phyloP scores from a whole-genome alignment of 2,329 filamentous ascomycete species.

The Cytospora mali region DNA sequence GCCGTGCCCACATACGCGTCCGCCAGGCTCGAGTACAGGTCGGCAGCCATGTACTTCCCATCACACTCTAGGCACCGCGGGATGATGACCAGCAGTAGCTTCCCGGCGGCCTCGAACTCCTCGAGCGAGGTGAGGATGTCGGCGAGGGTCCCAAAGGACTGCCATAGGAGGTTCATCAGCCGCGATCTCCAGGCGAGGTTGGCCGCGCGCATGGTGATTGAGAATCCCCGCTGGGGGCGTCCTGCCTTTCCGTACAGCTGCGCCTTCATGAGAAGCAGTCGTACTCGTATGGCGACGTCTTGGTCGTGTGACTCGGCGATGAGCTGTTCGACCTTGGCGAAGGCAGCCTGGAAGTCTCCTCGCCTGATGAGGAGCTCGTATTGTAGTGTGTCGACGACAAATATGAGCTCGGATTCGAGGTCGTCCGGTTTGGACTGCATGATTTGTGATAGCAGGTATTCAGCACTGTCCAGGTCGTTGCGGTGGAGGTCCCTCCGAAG shows the following conservation, averaged over 20 bases:
- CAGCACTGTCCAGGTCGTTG: slow-evolving; percentile 54
- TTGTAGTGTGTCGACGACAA: slow-evolving; percentile 54
- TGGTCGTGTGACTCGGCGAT: slow-evolving; percentile 47
- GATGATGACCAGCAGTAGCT: slow-evolving; percentile 68
- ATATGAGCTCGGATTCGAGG: slow-evolving; percentile 55
- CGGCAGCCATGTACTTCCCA: slow-evolving; percentile 62
- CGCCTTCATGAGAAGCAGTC: slow-evolving; percentile 73
- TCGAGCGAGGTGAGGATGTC: slow-evolving; percentile 69
- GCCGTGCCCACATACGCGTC: slow-evolving; percentile 81
- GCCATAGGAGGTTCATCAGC: slow-evolving; percentile 72
- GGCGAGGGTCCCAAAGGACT: slow-evolving; percentile 67
- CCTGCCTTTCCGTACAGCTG: slow-evolving; percentile 69
- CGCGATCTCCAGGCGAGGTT: slow-evolving; percentile 71
- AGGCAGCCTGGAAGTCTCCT: slow-evolving; percentile 51
- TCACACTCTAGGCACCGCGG: slow-evolving; percentile 77
- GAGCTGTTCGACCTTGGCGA: slow-evolving; percentile 50
- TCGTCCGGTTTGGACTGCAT: slow-evolving; percentile 55
- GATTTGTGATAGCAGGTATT: slow-evolving; percentile 54
- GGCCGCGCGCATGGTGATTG: slow-evolving; percentile 73
- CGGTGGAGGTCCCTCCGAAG: slow-evolving; percentile 64
- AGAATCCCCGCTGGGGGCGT: slow-evolving; percentile 74
- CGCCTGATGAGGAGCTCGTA: slow-evolving; percentile 54
- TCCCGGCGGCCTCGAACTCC: slow-evolving; percentile 69
- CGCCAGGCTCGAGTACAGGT: slow-evolving; percentile 69
- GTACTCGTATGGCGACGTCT: slow-evolving; percentile 67